A percentile compares a stretch with the other conserved stretches of the same genome.
phyloP scores from a whole-genome alignment of 345 rosid genomes.

The Brassica nigra region DNA sequence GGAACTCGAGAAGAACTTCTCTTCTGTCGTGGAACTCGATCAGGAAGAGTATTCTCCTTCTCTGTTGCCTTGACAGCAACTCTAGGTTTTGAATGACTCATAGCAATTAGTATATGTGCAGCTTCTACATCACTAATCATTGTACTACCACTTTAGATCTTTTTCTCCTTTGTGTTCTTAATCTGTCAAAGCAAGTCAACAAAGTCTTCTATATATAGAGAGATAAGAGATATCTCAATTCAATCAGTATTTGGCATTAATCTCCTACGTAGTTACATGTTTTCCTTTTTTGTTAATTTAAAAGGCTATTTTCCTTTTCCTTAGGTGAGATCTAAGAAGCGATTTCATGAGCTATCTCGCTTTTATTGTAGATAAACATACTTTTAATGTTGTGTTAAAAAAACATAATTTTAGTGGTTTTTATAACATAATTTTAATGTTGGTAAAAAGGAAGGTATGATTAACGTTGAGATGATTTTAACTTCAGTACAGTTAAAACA shows the following conservation, averaged over 20 bases:
- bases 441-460: neutral
- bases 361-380: neutral
- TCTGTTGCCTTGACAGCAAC: neutral
- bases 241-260: no score
- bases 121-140: neutral
- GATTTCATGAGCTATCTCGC: neutral
- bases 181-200: neutral
- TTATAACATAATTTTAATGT: neutral
- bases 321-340: neutral
- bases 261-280: no score
- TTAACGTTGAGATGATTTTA: neutral
- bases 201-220: neutral
- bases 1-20: neutral
- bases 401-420: no score
- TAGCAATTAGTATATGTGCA: neutral
- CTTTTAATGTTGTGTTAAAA: no score
- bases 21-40: neutral
- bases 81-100: neutral
- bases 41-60: neutral
- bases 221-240: neutral
- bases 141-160: neutral
- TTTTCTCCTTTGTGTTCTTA: neutral
- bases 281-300: neutral
- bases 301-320: neutral
- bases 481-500: neutral